Evolutionary conservation across 768 basidiomycete genomes (phyloP).

Genomic region (Astraeus odoratus): DNA sequence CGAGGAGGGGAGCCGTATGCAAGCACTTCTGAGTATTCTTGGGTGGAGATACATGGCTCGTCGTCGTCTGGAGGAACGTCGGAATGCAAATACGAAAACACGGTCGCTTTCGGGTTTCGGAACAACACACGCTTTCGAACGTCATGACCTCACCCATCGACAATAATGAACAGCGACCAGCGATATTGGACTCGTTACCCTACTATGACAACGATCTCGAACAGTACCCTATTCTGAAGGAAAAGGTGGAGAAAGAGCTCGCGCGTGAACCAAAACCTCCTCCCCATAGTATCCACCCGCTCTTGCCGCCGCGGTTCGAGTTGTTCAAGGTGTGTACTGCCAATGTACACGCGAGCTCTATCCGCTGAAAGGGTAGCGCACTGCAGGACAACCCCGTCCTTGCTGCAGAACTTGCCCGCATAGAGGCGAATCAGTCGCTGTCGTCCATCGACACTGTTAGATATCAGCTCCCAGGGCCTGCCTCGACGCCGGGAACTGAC

Average conservation of each 20-base stretch:
- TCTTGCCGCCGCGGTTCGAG: constrained; percentile 56
- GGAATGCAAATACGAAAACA: no score
- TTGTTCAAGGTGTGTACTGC: constrained; percentile 58
- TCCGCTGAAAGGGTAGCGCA: neutral
- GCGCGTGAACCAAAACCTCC: constrained; percentile 62
- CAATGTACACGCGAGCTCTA: no score
- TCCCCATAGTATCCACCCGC: constrained; percentile 58
- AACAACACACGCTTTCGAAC: constrained; percentile 8
- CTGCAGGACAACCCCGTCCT: constrained; percentile 61
- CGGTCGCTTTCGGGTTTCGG: constrained; percentile 24
- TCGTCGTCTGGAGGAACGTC: neutral
- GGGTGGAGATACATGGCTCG: no score
- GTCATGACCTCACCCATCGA: constrained; percentile 21
- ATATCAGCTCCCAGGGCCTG: constrained; percentile 69
- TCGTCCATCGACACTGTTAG: constrained; percentile 63
- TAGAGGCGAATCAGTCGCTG: constrained; percentile 61
- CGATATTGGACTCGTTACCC: constrained; percentile 77
- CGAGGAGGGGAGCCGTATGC: constrained; percentile 28
- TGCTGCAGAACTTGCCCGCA: constrained; percentile 65
- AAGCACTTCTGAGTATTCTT: constrained; percentile 18
- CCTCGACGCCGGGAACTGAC: constrained; percentile 53
- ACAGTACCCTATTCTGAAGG: constrained; percentile 58
- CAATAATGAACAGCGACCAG: constrained; percentile 10
- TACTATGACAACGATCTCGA: constrained; percentile 95
- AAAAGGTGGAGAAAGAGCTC: constrained; percentile 72